These are phyloP conservation scores for Clitocybe nebularis DNA, from an alignment of 1,284 basidiomycete species.

Conservation along the genomic window DNA sequence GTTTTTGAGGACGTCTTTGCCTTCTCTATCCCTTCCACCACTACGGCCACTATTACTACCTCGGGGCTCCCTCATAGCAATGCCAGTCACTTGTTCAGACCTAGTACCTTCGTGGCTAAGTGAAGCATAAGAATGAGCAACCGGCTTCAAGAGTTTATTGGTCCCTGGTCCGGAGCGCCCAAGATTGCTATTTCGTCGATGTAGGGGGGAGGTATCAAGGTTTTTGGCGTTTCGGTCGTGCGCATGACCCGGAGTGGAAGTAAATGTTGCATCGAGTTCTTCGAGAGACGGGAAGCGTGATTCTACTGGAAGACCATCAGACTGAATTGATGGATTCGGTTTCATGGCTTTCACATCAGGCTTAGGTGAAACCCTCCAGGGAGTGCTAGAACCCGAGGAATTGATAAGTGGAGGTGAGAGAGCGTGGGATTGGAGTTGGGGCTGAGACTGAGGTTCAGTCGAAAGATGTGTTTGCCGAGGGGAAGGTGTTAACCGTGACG, in stretches of 20 bases:
- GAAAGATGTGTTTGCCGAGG: constrained; percentile 36
- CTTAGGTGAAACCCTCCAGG: constrained; percentile 23
- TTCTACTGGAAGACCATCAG: constrained; percentile 50
- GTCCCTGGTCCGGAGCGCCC: constrained; percentile 3
- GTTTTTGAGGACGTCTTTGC: constrained; percentile 2
- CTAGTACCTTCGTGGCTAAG: constrained; percentile 26
- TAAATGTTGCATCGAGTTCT: constrained; percentile 67
- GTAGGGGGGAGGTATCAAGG: constrained; percentile 8
- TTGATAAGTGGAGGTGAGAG: constrained; percentile 21
- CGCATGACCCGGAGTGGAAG: constrained; percentile 19
- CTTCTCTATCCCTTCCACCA: neutral
- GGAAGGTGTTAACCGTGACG: constrained; percentile 40
- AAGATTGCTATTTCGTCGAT: constrained; percentile 9
- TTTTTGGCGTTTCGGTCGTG: constrained; percentile 19
- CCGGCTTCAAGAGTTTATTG: constrained; percentile 9
- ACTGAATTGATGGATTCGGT: constrained; percentile 23
- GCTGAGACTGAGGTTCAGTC: constrained; percentile 30
- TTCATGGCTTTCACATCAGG: constrained; percentile 24
- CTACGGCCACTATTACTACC: constrained; percentile 10
- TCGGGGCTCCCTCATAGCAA: constrained; percentile 45
- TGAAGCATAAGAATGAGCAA: constrained; percentile 7
- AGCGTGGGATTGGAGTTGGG: constrained; percentile 22
- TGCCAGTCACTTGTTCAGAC: constrained; percentile 55
- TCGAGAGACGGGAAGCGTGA: constrained; percentile 75
- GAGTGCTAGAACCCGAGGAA: constrained; percentile 14